A percentile compares a stretch with the other conserved stretches of the same genome.
Conservation (phyloP, 1,139 yeast species). For the Eremothecium gossypii region DNA sequence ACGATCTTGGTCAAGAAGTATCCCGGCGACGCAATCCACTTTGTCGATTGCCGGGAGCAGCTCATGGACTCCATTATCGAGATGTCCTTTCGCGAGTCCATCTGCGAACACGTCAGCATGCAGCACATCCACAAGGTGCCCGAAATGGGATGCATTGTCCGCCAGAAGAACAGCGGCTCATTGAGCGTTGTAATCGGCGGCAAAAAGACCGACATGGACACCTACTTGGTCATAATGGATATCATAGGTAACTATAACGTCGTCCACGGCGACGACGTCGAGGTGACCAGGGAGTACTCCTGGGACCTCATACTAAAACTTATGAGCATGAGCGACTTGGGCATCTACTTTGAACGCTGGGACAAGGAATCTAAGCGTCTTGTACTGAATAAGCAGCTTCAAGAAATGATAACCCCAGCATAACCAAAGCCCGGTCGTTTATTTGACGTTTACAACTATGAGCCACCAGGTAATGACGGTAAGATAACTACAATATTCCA, state of each 20-base stretch:
- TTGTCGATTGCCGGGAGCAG: conserved; percentile 1
- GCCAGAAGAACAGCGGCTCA: conserved; percentile 2
- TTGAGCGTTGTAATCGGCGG: conserved; percentile 9
- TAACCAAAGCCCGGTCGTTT: background rate
- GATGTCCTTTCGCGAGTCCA: conserved; percentile 3
- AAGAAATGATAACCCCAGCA: conserved; percentile 1
- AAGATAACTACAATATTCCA: too few species aligned
- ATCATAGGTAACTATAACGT: conserved; percentile 13
- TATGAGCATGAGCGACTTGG: conserved; percentile 9
- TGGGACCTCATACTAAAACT: conserved; percentile 1
- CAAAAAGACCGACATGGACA: conserved; percentile 7
- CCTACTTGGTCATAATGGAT: conserved; percentile 12
- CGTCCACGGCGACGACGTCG: conserved; percentile 6
- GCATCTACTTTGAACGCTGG: conserved; percentile 12
- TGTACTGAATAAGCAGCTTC: conserved; percentile 2
- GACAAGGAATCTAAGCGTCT: conserved; percentile 5
- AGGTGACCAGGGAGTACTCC: background rate
- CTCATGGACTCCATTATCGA: background rate
- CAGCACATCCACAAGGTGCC: conserved; percentile 3
- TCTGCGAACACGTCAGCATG: conserved; percentile 4
- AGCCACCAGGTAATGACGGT: too few species aligned
- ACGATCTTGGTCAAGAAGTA: conserved; percentile 1
- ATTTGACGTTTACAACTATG: too few species aligned
- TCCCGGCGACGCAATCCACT: conserved; percentile 3
- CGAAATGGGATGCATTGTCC: conserved; percentile 2